A percentile compares a stretch with the other conserved stretches of the same genome.
phyloP scores from a whole-genome alignment of 2,329 filamentous ascomycete species.

The Cercospora sesami region DNA sequence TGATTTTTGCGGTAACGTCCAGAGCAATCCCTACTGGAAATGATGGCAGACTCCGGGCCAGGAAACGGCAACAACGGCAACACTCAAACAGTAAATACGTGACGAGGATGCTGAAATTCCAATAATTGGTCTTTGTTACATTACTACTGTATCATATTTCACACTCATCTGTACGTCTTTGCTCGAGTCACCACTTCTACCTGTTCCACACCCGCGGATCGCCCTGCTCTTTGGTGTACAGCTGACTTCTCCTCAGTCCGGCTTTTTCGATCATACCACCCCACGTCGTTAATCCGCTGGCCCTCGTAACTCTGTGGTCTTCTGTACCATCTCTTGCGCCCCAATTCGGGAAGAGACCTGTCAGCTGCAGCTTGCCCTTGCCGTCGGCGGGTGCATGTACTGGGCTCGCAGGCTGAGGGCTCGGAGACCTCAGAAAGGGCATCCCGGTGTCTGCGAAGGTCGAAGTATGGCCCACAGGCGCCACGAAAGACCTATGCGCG shows the following conservation, averaged over 20 bases:
- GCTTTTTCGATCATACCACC: conserved; percentile 46
- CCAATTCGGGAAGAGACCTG: conserved; percentile 18
- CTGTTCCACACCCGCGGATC: conserved; percentile 30
- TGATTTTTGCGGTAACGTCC: not conserved
- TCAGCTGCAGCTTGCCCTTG: conserved; percentile 10
- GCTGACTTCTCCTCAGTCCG: conserved; percentile 39
- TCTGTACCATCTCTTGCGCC: conserved; percentile 9
- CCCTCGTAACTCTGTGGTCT: conserved; percentile 21
- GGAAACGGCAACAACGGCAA: not conserved
- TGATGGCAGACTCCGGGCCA: not conserved
- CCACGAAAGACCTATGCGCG: conserved; percentile 3
- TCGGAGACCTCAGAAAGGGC: conserved; percentile 6
- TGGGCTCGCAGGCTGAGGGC: conserved; percentile 12
- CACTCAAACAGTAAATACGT: not conserved
- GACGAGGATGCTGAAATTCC: not conserved
- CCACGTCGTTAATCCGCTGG: conserved; percentile 40
- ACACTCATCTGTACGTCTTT: not conserved
- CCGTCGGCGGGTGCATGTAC: conserved; percentile 3
- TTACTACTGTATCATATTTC: not conserved
- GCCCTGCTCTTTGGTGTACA: conserved; percentile 20
- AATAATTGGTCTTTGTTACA: not conserved
- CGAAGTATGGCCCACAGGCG: conserved; percentile 1
- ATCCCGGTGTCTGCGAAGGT: conserved; percentile 11
- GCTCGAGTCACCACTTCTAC: too few species aligned
- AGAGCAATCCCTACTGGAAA: not conserved